Conservation (phyloP, 192 early-diverging fungal species). For the Chytriomyces hyalinus region DNA sequence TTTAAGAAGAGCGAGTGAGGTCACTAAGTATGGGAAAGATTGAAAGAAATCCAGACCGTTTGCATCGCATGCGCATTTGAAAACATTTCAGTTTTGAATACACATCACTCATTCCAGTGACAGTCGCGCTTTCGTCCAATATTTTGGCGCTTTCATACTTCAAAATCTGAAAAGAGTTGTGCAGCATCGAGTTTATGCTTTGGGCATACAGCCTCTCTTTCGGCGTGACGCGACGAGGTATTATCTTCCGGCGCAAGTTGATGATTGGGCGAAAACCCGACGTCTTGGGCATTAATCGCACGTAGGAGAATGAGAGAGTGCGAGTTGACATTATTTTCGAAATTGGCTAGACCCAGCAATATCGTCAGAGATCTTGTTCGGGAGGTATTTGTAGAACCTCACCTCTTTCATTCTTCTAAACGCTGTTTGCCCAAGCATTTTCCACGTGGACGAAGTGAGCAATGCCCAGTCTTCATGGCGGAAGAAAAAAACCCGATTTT, state of each 20-base stretch:
- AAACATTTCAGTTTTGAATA: constrained; percentile 44
- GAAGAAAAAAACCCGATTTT: constrained; percentile 75
- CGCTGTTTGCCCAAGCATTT: constrained; percentile 46
- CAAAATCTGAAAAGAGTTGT: constrained; percentile 62
- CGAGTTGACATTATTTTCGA: constrained; percentile 17
- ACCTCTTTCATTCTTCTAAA: constrained; percentile 36
- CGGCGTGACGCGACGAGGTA: neutral
- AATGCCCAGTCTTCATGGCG: constrained; percentile 76
- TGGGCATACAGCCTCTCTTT: constrained; percentile 13
- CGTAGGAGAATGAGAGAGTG: constrained; percentile 59
- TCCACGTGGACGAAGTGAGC: constrained; percentile 56
- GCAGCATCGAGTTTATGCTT: constrained; percentile 59
- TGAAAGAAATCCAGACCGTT: neutral
- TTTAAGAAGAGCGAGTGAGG: neutral
- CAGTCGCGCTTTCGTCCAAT: constrained; percentile 37
- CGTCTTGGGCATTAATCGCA: constrained; percentile 84
- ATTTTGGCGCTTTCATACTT: constrained; percentile 52
- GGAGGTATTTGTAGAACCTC: neutral
- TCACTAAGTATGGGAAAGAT: neutral
- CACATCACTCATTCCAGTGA: constrained; percentile 49
- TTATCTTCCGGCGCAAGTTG: constrained; percentile 62
- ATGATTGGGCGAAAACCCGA: constrained; percentile 77
- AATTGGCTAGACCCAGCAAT: neutral
- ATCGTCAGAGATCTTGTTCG: neutral
- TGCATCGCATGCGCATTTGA: constrained; percentile 36